Base-by-base conservation (phyloP, 192 early-diverging fungal genomes). In the Lobosporangium transversale region DNA sequence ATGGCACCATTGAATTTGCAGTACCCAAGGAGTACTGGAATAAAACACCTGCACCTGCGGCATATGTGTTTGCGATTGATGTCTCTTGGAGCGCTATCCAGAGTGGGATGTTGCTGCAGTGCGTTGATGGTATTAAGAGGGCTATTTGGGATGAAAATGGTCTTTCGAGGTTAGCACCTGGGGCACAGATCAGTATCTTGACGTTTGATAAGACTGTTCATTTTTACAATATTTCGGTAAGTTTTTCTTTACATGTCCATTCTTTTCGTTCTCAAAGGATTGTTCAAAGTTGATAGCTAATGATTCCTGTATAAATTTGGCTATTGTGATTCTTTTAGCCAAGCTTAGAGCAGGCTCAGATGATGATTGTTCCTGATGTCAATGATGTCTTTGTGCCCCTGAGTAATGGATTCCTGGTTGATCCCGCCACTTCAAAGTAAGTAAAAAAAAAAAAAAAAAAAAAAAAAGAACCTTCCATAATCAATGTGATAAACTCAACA, bases 321-420 rank as follows among this genome's bases (percentile, higher is more conserved):
- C 20, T 49, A 7, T 31, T 53, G 24, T 2, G 10, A 31, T 14
- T 17, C 1, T 4, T 52, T 8, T 79, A 93, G 89, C 51, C 94
- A 4, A 68, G 57, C 35, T 84, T 98, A 31, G 96, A 97, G 36
- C 93, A 95, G 65, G 87, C 93, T 6, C 93, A 94, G 75, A 95
- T 98, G 95, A 85, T 99, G 85, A 92, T 98, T 30, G 95, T 98
- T 6, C 86, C 93, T 0, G 97, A 99, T 66, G 79, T 97, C 35
- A 66, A 87, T 44, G 96, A 99, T 70, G 85, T 98, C 35, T 99
- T 99, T 88, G 93, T 97, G 18, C 97, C 97, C 1, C 78, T 99
- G 12, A 87, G 89, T 64, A 91, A 94, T 20, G 97, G 97, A 32
- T 92, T 98, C 58, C 83, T 95, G 29, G 97, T 95, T 2, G 92